These are phyloP conservation scores for Solanum piurae DNA, from an alignment of 257 asterid genomes.

Conservation along the genomic window DNA sequence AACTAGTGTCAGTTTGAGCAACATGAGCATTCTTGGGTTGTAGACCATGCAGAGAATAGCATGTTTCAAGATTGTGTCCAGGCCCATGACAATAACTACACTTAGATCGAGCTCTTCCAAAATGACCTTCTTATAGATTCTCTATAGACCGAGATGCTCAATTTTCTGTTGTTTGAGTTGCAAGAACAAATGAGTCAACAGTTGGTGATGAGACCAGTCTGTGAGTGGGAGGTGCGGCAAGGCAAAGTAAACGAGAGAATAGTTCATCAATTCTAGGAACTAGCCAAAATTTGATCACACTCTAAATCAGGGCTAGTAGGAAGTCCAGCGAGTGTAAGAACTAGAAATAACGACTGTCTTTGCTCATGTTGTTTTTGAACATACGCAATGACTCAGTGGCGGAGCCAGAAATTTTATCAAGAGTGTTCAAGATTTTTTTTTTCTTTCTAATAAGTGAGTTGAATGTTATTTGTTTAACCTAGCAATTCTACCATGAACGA, in stretches of 20 bases:
- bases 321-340: neutral
- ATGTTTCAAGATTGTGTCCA: neutral
- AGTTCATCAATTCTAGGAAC: neutral
- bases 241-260: neutral
- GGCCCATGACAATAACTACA: neutral
- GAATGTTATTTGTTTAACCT: too few relatives aligned
- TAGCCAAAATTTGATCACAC: neutral
- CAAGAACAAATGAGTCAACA: neutral
- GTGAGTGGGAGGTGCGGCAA: neutral
- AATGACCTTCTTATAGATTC: too few relatives aligned
- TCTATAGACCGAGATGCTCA: neutral
- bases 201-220: neutral
- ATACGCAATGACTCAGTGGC: too few relatives aligned
- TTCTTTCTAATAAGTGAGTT: too few relatives aligned
- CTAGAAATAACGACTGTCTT: neutral
- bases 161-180: neutral
- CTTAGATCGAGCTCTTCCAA: too few relatives aligned
- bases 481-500: too few relatives aligned
- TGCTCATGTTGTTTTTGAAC: neutral
- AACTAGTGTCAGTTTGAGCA: neutral
- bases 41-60: neutral
- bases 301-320: neutral
- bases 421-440: too few relatives aligned
- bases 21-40: neutral
- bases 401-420: too few relatives aligned